Conservation (phyloP, 352 stramenopile species). For the Phytophthora chlamydospora region DNA sequence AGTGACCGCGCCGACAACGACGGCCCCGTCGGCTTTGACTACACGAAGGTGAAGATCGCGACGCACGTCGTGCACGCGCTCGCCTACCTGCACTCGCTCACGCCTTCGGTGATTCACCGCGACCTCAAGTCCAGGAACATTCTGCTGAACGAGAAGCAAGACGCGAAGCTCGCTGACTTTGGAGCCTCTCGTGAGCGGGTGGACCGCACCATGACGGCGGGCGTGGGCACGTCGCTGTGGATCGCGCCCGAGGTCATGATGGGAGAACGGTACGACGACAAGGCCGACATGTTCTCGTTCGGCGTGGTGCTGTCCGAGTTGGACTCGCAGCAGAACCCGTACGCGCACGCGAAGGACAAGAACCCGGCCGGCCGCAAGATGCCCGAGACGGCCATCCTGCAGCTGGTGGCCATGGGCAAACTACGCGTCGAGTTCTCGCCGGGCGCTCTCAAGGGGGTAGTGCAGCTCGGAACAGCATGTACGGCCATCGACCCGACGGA, state of each 20-base stretch:
- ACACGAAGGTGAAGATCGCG: slow-evolving; percentile 45
- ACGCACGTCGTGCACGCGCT: slow-evolving; percentile 47
- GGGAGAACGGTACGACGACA: slow-evolving; percentile 50
- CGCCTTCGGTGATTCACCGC: slow-evolving; percentile 46
- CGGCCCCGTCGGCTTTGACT: slow-evolving; percentile 41
- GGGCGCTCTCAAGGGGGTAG: slow-evolving; percentile 25
- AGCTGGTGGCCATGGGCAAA: slow-evolving; percentile 53
- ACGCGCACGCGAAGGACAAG: slow-evolving; percentile 44
- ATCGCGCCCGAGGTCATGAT: slow-evolving; percentile 56
- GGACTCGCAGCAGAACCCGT: slow-evolving; percentile 47
- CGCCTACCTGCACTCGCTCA: slow-evolving; percentile 53
- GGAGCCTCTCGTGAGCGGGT: slow-evolving; percentile 44
- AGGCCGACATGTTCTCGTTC: slow-evolving; percentile 58
- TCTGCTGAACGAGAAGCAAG: slow-evolving; percentile 37
- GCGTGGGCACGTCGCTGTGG: slow-evolving; percentile 50
- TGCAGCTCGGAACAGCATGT: slow-evolving; percentile 44
- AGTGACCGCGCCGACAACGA: slow-evolving; percentile 32
- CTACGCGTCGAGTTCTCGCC: slow-evolving; percentile 48
- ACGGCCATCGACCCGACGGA: slow-evolving; percentile 48
- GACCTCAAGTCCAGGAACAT: slow-evolving; percentile 66
- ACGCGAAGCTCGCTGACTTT: slow-evolving; percentile 60
- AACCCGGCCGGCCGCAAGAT: slow-evolving; percentile 40
- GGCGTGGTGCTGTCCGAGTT: slow-evolving; percentile 53
- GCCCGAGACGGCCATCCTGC: slow-evolving; percentile 54
- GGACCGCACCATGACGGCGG: slow-evolving; percentile 49